Evolutionary conservation across 1,284 basidiomycete species (phyloP).

Genomic region (Cryptococcus deneoformans): DNA sequence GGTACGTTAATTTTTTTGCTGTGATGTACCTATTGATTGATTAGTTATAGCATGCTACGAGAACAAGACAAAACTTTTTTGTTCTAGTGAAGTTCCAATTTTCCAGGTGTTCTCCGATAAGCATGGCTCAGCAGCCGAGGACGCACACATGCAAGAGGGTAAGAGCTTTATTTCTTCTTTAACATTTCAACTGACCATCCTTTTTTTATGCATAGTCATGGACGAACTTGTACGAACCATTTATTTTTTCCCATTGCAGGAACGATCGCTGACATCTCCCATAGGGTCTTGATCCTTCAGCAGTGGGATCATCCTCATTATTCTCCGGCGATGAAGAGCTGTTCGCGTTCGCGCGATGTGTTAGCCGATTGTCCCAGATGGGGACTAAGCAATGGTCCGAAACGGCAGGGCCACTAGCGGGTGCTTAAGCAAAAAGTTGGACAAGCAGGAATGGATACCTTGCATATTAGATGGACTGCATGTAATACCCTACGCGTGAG

Average conservation of each 20-base stretch:
- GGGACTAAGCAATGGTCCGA: constrained; percentile 53
- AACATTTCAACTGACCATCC: neutral
- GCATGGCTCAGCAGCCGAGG: constrained; percentile 35
- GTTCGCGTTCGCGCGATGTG: constrained; percentile 91
- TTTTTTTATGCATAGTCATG: constrained; percentile 57
- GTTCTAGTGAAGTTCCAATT: constrained; percentile 85
- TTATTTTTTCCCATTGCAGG: too few relatives aligned
- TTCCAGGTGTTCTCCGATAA: constrained; percentile 82
- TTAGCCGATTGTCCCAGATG: constrained; percentile 88
- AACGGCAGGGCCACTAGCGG: neutral
- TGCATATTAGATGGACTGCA: too few relatives aligned
- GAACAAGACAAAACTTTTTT: constrained; percentile 86
- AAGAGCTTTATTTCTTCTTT: constrained; percentile 9
- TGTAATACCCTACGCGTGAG: too few relatives aligned
- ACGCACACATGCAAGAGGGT: constrained; percentile 71
- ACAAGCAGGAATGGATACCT: too few relatives aligned
- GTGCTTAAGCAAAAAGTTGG: neutral
- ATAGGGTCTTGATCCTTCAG: constrained; percentile 71
- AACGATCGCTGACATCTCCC: neutral
- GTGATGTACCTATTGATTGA: neutral
- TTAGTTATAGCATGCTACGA: constrained; percentile 73
- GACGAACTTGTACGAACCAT: constrained; percentile 70
- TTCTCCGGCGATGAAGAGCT: constrained; percentile 92
- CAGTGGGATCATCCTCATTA: constrained; percentile 76
- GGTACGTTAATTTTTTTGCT: constrained; percentile 53